A percentile compares a stretch with the other conserved stretches of the same genome.
Conservation (phyloP, 2,329 filamentous ascomycete genomes). For the Westerdykella sp. region DNA sequence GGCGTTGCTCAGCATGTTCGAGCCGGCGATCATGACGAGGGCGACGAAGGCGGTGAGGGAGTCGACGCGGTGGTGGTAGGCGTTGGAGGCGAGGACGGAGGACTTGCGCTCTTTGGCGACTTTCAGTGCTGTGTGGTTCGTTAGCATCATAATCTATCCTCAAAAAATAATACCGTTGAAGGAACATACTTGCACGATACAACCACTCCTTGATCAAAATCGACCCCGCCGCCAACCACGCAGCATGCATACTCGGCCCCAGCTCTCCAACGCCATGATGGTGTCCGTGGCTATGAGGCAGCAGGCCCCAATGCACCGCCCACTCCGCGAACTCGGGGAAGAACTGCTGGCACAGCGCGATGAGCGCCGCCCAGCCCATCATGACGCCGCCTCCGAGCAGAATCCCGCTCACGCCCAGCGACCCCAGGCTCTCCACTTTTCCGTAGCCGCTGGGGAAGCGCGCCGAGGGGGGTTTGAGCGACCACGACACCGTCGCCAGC, state of each 20-base stretch:
- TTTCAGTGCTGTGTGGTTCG: conserved; percentile 67
- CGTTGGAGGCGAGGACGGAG: conserved; percentile 91
- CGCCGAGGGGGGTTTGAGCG: conserved; percentile 74
- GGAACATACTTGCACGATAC: conserved; percentile 74
- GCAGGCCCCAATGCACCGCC: conserved; percentile 39
- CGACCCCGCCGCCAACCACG: conserved; percentile 86
- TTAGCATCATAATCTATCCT: neutral
- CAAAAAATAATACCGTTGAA: conserved; percentile 1
- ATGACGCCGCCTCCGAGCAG: conserved; percentile 82
- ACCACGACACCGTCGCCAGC: conserved; percentile 89
- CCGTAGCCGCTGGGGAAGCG: conserved; percentile 88
- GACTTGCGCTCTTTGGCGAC: conserved; percentile 90
- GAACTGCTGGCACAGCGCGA: conserved; percentile 48
- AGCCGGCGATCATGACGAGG: conserved; percentile 78
- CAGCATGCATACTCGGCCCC: conserved; percentile 83
- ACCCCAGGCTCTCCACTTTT: conserved; percentile 95
- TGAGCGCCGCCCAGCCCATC: conserved; percentile 69
- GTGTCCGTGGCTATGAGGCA: conserved; percentile 56
- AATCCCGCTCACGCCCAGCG: conserved; percentile 86
- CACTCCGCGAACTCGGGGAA: conserved; percentile 42
- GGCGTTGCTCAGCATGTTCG: conserved; percentile 78
- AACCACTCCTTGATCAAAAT: conserved; percentile 95
- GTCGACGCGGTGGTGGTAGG: conserved; percentile 92
- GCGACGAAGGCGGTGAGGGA: conserved; percentile 93
- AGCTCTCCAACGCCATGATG: conserved; percentile 52